Percentiles rank a stretch among this genome's conserved stretches.
Evolutionary conservation across 768 basidiomycete species (phyloP).

Genomic region (Symmetrospora coprosmae): DNA sequence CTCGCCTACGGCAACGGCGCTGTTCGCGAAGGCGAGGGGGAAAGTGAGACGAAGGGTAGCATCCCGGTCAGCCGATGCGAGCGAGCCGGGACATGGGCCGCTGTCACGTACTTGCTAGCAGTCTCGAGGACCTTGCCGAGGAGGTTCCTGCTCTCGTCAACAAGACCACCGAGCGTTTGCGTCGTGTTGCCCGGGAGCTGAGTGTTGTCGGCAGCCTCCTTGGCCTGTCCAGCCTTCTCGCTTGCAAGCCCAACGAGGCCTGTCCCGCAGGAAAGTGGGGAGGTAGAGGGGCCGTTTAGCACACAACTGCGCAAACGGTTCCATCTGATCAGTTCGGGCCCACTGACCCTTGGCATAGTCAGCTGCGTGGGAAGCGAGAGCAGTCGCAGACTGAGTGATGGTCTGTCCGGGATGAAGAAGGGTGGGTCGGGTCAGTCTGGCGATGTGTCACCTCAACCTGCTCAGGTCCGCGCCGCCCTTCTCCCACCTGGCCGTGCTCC

Average conservation of each 20-base stretch:
- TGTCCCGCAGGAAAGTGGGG: neutral
- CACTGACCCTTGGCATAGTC: constrained; percentile 16
- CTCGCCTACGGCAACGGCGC: constrained; percentile 6
- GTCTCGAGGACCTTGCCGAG: constrained; percentile 5
- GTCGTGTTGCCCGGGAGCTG: constrained; percentile 8
- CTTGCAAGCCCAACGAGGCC: neutral
- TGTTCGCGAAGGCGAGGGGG: neutral
- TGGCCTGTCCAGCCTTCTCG: constrained; percentile 14
- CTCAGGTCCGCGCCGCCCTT: neutral
- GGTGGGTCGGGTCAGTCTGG: neutral
- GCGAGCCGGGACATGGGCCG: no score
- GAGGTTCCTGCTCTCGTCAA: constrained; percentile 4
- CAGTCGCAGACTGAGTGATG: neutral
- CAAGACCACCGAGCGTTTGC: constrained; percentile 11
- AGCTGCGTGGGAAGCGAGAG: neutral
- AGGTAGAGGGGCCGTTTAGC: no score
- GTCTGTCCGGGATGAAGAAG: neutral
- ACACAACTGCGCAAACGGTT: no score
- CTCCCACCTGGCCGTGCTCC: neutral
- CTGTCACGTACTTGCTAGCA: neutral
- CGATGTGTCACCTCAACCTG: neutral
- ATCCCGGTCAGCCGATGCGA: no score
- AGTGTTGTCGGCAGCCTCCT: constrained; percentile 13
- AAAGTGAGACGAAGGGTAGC: neutral
- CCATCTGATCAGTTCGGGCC: no score